These are phyloP conservation scores for Stephania japonica DNA, from an alignment of 164 flowering plant genomes.

Conservation along the genomic window DNA sequence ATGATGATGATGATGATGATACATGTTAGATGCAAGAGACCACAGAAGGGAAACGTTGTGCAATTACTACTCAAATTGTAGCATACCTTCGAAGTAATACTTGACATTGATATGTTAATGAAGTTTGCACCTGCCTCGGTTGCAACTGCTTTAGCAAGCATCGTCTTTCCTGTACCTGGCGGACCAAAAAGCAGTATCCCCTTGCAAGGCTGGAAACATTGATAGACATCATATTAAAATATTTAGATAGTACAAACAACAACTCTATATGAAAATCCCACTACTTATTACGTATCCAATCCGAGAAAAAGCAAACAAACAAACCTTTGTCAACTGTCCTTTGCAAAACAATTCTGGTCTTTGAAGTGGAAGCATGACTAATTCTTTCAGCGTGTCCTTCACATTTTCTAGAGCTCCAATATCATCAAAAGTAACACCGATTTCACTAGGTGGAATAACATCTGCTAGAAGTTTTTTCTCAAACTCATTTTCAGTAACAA, in stretches of 20 bases:
- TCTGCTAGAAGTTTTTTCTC: slow-evolving; percentile 87
- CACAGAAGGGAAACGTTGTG: slow-evolving; percentile 2
- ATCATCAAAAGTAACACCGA: slow-evolving; percentile 91
- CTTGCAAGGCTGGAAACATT: slow-evolving; percentile 72
- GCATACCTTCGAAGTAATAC: slow-evolving; percentile 85
- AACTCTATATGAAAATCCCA: neutral
- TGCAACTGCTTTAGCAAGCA: slow-evolving; percentile 98
- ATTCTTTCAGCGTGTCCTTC: slow-evolving; percentile 88
- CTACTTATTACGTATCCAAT: neutral
- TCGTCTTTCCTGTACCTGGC: slow-evolving; percentile 97
- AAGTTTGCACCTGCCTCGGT: slow-evolving; percentile 97
- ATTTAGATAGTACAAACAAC: neutral
- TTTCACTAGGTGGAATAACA: slow-evolving; percentile 90
- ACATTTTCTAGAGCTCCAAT: slow-evolving; percentile 93
- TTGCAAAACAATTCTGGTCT: slow-evolving; percentile 88
- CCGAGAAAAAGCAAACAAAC: neutral
- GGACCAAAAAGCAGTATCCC: slow-evolving; percentile 96
- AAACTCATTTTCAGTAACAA: slow-evolving; percentile 91
- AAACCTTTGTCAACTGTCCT: slow-evolving; percentile 93
- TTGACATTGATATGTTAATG: slow-evolving; percentile 95
- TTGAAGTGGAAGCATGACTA: slow-evolving; percentile 97
- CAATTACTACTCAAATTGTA: neutral
- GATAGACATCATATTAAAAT: neutral
- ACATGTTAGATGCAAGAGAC: slow-evolving; percentile 10
- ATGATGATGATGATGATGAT: neutral